Evolutionary conservation across 2,329 filamentous ascomycete genomes (phyloP), one percentile per base, ranked within the genome.

Genomic region (Huntiella bhutanensis): DNA sequence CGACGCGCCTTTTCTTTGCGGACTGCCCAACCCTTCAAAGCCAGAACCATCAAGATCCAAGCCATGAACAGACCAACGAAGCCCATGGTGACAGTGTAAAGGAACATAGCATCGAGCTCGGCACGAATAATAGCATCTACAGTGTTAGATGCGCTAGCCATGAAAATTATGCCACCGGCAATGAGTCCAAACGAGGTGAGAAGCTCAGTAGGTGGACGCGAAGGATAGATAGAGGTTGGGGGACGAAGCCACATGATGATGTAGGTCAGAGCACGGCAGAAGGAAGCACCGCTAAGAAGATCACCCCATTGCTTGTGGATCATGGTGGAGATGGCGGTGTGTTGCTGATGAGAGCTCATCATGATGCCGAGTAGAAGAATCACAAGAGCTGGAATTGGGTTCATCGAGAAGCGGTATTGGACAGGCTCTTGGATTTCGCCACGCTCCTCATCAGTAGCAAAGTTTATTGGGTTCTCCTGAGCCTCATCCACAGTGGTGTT

Each of bases 231-330:
- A 0, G 85, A 93, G 22, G 68, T 79, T 2, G 87, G 86, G 12
- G 87, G 86, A 53, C 77, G 77, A 45, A 95, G 64, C 60, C 81
- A 96, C 49, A 84, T 62, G 36, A 87, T 62, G 4, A 91, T 61
- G 59, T 95, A 96, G 5, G 86, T 93, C 47, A 83, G 64, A 1
- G 70, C 77, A 41, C 88, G 76, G 17, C 85, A 78, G 49, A 92
- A 69, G 0, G 86, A 80, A 46, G 85, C 87, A 19, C 80, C 85
- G 41, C 83, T 71, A 45, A 96, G 71, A 53, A 96, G 70, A 55
- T 77, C 77, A 19, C 88, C 88, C 88, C 88, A 96, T 61, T 95
- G 87, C 57, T 80, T 80, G 64, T 96, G 88, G 42, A 96, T 73
- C 83, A 91, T 94, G 53, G 77, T 83, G 7, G 85, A 88, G 41